These are phyloP conservation scores for Pythium dissimile DNA, from an alignment of 352 stramenopile species.

Conservation along the genomic window DNA sequence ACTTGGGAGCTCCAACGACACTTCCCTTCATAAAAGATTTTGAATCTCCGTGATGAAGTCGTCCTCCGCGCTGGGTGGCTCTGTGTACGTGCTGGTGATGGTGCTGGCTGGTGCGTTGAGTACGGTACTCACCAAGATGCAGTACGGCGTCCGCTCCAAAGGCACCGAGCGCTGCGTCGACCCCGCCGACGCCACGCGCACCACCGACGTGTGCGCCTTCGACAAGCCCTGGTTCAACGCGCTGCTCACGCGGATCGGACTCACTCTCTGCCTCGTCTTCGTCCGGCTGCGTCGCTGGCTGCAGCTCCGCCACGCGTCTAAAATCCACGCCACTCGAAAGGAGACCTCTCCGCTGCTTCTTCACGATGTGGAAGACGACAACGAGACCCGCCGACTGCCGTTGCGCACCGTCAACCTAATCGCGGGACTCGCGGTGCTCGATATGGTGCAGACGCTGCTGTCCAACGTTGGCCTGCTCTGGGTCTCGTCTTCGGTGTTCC, in stretches of 20 bases:
- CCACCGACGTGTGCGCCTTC: conserved; percentile 59
- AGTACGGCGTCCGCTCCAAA: conserved; percentile 55
- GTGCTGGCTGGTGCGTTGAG: conserved; percentile 71
- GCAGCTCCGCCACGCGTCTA: not conserved
- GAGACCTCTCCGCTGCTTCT: too few species aligned
- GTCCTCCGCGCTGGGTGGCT: too few species aligned
- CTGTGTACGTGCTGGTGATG: conserved; percentile 50
- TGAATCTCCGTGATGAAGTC: too few species aligned
- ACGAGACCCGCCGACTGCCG: conserved; percentile 21
- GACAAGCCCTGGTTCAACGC: conserved; percentile 81
- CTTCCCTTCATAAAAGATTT: too few species aligned
- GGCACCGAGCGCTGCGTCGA: conserved; percentile 52
- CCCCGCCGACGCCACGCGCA: conserved; percentile 10
- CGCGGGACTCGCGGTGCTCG: conserved; percentile 64
- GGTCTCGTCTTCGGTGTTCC: conserved; percentile 86
- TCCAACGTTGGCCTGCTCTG: conserved; percentile 85
- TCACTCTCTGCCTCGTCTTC: conserved; percentile 66
- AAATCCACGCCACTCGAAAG: too few species aligned
- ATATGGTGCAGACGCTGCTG: conserved; percentile 81
- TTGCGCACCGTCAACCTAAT: conserved; percentile 46
- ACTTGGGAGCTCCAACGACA: too few species aligned
- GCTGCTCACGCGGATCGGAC: conserved; percentile 74
- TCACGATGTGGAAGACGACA: too few species aligned
- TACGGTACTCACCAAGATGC: conserved; percentile 77
- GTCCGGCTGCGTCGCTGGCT: conserved; percentile 36